Evolutionary conservation across 1,139 yeast species (phyloP), one percentile per base, ranked within the genome.

Genomic region (Geotrichum siamense): DNA sequence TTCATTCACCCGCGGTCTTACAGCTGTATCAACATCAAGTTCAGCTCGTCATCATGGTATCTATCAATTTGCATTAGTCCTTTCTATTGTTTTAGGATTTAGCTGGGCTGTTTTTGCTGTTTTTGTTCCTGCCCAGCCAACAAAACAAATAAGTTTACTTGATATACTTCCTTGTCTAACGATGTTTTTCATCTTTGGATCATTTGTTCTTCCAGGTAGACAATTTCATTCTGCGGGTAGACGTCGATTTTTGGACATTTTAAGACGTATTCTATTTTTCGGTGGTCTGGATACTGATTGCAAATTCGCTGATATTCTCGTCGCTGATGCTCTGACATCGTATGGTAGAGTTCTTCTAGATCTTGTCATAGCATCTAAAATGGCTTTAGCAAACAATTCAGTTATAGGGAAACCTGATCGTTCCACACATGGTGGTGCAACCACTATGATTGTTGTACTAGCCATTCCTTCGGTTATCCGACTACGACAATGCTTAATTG

Each of bases 251-350:
- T 39, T 55, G 12, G 49, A 36, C 41, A 74, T 84, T 16, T 53
- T 75, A 49, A 65, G 69, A 54, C 63, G 96, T 51, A 67, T 81
- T 40, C 39, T 74, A 19, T 38, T 65, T 39, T 17, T 39, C 16
- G 86, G 93, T 4, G 65, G 69, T 9, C 75, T 82, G 49, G 78
- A 81, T 53, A 54, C 63, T 21, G 69, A 72, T 2, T 51, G 57
- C 31, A 69, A 96, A 56, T 78, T 84, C 23, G 82, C 84, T 48
- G 95, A 87, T 58, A 82, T 86, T 39, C 64, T 89, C 47, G 62
- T 86, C 8, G 78, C 94, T 5, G 96, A 87, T 67, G 78, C 86
- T 3, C 65, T 87, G 42, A 82, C 91, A 1, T 84, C 95, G 0
- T 86, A 82, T 57, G 69, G 83, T 10, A 81, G 79, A 59, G 84